Conservation (phyloP, 1,284 basidiomycete species). For the Thelephora terrestris region DNA sequence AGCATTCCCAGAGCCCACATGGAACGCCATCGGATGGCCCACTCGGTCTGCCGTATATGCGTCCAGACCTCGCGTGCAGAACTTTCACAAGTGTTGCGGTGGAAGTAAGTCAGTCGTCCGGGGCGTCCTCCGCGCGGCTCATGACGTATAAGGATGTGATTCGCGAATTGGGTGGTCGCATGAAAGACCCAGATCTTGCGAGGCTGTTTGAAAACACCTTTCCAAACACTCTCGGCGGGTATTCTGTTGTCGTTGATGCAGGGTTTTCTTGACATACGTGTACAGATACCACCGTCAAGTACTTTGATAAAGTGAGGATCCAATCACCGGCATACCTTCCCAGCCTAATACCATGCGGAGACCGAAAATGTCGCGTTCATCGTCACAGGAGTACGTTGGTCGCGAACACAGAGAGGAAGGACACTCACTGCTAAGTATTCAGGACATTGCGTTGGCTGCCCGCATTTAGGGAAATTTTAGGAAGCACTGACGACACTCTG, state of each 20-base stretch:
- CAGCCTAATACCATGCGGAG: conserved; percentile 20
- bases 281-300: conserved; percentile 65
- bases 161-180: conserved; percentile 51
- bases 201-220: conserved; percentile 71
- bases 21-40: conserved; percentile 47
- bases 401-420: not conserved
- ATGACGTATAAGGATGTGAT: conserved; percentile 44
- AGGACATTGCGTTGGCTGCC: conserved; percentile 55
- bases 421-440: conserved; percentile 4
- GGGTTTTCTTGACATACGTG: not conserved
- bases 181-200: conserved; percentile 67
- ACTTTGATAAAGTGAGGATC: conserved; percentile 44
- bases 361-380: conserved; percentile 64
- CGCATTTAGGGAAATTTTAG: not conserved
- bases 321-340: conserved; percentile 4
- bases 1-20: conserved; percentile 36
- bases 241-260: conserved; percentile 6
- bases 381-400: conserved; percentile 50
- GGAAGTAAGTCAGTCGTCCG: conserved; percentile 33
- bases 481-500: not conserved
- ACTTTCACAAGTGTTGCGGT: conserved; percentile 67
- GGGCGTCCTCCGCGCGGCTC: not conserved
- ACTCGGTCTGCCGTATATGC: conserved; percentile 60
- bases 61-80: conserved; percentile 53
- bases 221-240: conserved; percentile 60